A percentile compares a stretch with the other conserved stretches of the same genome.
phyloP scores from a whole-genome alignment of 495 filamentous ascomycete genomes.

The Annulohypoxylon stygium region DNA sequence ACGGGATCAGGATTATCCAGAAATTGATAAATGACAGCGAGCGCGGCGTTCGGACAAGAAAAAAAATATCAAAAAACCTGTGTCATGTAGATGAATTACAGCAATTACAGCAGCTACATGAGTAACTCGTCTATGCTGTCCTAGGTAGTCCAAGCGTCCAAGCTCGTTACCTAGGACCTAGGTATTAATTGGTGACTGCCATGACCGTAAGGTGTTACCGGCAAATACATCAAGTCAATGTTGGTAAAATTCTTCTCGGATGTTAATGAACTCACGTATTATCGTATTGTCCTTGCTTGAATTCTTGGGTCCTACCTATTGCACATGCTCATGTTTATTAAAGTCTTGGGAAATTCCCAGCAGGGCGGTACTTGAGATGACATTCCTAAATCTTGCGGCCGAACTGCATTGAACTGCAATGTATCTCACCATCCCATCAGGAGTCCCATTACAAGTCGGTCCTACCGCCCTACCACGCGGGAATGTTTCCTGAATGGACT shows the following conservation, averaged over 20 bases:
- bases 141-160: too few relatives aligned
- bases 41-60: background rate
- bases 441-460: conserved; percentile 13
- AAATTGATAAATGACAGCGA: conserved; percentile 9
- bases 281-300: conserved; percentile 5
- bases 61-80: background rate
- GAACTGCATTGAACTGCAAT: conserved; percentile 14
- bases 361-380: conserved; percentile 21
- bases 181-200: conserved; percentile 21
- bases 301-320: background rate
- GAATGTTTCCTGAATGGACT: conserved; percentile 31
- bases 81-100: background rate
- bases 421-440: conserved; percentile 23
- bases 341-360: conserved; percentile 21
- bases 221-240: conserved; percentile 8
- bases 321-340: background rate
- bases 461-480: conserved; percentile 31
- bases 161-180: background rate
- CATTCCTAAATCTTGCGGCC: conserved; percentile 11
- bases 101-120: too few relatives aligned
- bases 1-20: conserved; percentile 14
- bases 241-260: conserved; percentile 18
- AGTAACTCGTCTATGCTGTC: too few relatives aligned
- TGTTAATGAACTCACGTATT: conserved; percentile 30
- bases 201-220: conserved; percentile 36